Evolutionary conservation across 345 rosid species (phyloP).

Genomic region (Stellera chamaejasme): DNA sequence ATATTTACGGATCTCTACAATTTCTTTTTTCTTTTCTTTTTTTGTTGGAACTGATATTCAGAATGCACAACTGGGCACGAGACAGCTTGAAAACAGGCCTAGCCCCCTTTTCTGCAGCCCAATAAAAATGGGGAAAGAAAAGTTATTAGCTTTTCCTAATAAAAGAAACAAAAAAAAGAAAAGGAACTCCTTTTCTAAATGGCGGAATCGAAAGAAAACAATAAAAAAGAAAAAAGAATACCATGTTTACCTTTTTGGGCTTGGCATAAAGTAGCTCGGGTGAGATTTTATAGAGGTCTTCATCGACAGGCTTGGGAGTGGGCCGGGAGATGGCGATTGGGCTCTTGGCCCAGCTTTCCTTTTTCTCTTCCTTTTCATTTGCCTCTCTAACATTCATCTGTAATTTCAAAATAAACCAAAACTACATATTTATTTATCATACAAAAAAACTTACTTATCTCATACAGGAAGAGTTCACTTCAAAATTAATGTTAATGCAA

Average conservation of each 20-base stretch:
- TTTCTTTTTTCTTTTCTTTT: neutral
- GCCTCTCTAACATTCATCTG: constrained; percentile 31
- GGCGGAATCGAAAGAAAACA: neutral
- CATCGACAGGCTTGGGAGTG: constrained; percentile 73
- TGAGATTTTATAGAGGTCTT: constrained; percentile 83
- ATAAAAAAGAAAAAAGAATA: neutral
- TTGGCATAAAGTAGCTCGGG: constrained; percentile 59
- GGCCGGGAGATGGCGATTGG: constrained; percentile 25
- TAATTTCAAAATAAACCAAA: neutral
- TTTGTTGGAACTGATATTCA: constrained; percentile 16
- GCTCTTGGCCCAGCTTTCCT: constrained; percentile 23
- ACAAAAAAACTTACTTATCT: too few relatives aligned
- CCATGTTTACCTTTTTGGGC: constrained; percentile 38
- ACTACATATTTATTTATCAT: too few relatives aligned
- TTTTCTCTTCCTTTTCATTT: constrained; percentile 21
- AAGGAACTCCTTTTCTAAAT: neutral
- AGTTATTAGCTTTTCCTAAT: neutral
- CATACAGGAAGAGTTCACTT: too few relatives aligned
- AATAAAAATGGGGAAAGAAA: neutral
- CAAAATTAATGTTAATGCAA: neutral
- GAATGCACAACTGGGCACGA: constrained; percentile 46
- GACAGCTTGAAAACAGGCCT: constrained; percentile 75
- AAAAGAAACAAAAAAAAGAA: neutral
- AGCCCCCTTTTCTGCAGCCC: constrained; percentile 61
- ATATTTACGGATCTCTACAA: too few relatives aligned